A percentile compares a stretch with the other conserved stretches of the same genome.
These are phyloP conservation scores for Symmetrospora coprosmae DNA, from an alignment of 768 basidiomycete genomes.

Conservation along the genomic window DNA sequence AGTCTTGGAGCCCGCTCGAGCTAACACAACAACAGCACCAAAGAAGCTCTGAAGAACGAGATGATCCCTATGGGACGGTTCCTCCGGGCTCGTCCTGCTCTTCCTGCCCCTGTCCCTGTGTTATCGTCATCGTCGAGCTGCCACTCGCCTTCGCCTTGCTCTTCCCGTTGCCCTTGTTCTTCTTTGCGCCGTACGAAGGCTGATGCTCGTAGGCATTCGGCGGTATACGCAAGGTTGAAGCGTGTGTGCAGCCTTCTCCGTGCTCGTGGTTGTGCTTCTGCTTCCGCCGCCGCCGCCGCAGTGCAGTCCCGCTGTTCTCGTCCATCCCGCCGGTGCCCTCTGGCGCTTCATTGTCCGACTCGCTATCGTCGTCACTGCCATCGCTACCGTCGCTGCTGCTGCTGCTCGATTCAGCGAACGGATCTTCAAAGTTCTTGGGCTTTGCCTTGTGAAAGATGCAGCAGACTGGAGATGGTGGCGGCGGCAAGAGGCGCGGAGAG, in stretches of 20 bases:
- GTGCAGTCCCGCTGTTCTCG: not conserved
- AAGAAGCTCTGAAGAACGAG: no score
- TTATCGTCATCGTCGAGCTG: not conserved
- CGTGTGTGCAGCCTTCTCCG: not conserved
- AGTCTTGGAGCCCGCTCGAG: no score
- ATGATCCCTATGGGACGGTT: no score
- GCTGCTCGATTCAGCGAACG: slow-evolving; percentile 7
- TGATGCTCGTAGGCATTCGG: slow-evolving; percentile 16
- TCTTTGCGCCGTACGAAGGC: slow-evolving; percentile 5
- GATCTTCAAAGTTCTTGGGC: slow-evolving; percentile 16
- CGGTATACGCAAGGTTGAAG: not conserved
- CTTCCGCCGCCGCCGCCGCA: not conserved
- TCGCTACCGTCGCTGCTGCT: not conserved
- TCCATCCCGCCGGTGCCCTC: not conserved
- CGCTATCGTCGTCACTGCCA: not conserved
- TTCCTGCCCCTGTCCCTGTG: no score
- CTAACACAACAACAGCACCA: no score
- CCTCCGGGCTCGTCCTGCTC: no score
- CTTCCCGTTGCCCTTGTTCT: not conserved
- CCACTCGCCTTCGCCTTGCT: not conserved
- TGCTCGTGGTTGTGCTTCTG: not conserved
- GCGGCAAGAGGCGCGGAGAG: no score
- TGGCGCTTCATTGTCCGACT: not conserved
- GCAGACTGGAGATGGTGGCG: not conserved
- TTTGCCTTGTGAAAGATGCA: slow-evolving; percentile 19